Percentiles rank a stretch among this genome's conserved stretches.
These are phyloP conservation scores for Exsudoporus frostii DNA, from an alignment of 768 basidiomycete genomes.

Conservation along the genomic window DNA sequence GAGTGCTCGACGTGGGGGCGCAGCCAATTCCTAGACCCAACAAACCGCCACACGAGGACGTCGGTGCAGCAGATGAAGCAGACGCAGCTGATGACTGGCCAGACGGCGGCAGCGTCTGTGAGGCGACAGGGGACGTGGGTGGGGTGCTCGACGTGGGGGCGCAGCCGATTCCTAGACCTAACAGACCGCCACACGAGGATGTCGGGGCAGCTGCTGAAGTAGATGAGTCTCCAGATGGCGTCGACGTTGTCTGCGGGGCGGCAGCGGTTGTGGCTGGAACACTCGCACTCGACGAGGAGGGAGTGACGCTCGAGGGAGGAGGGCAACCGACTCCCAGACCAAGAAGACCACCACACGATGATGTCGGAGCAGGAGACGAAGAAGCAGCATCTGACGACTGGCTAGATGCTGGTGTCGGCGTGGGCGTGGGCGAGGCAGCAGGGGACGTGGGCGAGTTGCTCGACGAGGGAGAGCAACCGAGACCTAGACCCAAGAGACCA, in stretches of 20 bases:
- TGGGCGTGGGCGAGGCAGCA: background rate
- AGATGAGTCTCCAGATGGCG: background rate
- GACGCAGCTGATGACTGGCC: too few species aligned
- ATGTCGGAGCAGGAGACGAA: too few species aligned
- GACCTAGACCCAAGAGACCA: background rate
- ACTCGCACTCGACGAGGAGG: too few species aligned
- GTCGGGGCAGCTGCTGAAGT: background rate
- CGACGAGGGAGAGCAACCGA: background rate
- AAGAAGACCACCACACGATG: slow-evolving; percentile 2
- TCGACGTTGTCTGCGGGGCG: background rate
- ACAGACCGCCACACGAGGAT: background rate
- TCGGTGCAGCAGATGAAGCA: background rate
- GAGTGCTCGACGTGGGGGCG: background rate
- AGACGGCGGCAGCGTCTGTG: background rate
- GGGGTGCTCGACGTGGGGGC: background rate
- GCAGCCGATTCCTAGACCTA: background rate
- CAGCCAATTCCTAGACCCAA: background rate
- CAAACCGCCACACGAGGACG: slow-evolving; percentile 8
- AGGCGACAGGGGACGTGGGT: background rate
- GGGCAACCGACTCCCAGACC: background rate
- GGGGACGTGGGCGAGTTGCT: background rate
- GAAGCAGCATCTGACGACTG: background rate
- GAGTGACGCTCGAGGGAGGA: background rate
- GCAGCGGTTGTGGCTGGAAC: background rate
- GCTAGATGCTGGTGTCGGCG: too few species aligned